Conservation (phyloP, 2,329 filamentous ascomycete species). For the Bisporella sp. region DNA sequence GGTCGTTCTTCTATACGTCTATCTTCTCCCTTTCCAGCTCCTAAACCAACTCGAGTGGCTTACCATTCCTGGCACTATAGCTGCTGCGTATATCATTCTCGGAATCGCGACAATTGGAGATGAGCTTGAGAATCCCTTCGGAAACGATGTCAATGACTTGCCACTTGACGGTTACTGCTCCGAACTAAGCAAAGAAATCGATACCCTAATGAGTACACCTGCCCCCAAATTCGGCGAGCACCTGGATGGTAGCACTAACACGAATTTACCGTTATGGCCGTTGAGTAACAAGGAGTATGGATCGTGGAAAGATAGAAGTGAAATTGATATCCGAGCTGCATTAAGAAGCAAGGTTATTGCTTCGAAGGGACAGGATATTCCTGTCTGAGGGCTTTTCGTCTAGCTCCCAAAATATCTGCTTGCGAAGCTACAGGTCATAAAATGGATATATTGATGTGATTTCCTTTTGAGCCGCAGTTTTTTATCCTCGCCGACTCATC, state of each 20-base stretch:
- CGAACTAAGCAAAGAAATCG: constrained; percentile 66
- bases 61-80: constrained; percentile 68
- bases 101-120: constrained; percentile 69
- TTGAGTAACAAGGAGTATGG: constrained; percentile 33
- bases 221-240: constrained; percentile 16
- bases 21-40: constrained; percentile 77
- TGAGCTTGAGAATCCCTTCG: constrained; percentile 83
- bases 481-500: no score
- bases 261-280: constrained; percentile 29
- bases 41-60: constrained; percentile 58
- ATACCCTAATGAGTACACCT: constrained; percentile 47
- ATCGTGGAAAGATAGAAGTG: constrained; percentile 36
- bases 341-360: constrained; percentile 20
- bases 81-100: constrained; percentile 74
- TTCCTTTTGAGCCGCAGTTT: no score
- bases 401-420: no score
- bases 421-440: no score
- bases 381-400: no score
- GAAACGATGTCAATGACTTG: constrained; percentile 75
- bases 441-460: no score
- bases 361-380: no score
- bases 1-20: constrained; percentile 79
- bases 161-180: constrained; percentile 71
- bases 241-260: not conserved
- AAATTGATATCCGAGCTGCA: constrained; percentile 35